Evolutionary conservation across 192 early-diverging fungal genomes (phyloP), one percentile per base, ranked within the genome.

Genomic region (Geranomyces michiganensis): DNA sequence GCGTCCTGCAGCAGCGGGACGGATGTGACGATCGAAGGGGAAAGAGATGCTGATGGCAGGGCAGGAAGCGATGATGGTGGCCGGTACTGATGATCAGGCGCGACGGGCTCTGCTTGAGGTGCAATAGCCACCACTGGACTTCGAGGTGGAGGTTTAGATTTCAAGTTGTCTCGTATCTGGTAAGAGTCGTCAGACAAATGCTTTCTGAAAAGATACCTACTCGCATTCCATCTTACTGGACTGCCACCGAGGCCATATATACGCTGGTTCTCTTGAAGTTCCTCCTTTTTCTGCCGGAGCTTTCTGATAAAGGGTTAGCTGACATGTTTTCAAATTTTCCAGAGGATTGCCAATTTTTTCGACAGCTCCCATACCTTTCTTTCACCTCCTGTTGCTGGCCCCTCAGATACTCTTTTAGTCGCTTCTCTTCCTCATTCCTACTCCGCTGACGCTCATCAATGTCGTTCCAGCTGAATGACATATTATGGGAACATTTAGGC

Each of bases 391-490:
- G 73, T 44, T 78, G 74, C 53, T 83, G 81, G 36, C 19, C 44
- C 33, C 48, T 30, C 21, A 79, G 61, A 56, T 67, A 83, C 41
- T 83, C 76, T 48, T 76, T 75, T 13, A 80, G 43, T 36, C 71
- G 73, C 30, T 62, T 49, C 21, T 80, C 81, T 36, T 58, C 61
- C 59, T 83, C 76, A 47, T 64, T 30, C 27, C 73, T 75, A 0
- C 51, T 41, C 36, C 76, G 49, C 41, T 79, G 68, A 27, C 81
- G 64, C 56, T 75, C 73, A 15, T 83, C 81, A 13, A 83, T 56
- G 21, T 67, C 70, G 56, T 71, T 74, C 81, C 81, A 83, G 61
- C 72, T 73, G 66, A 83, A 78, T 7, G 81, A 83, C 81, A 82
- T 82, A n/a, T n/a, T n/a, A n/a, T n/a, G n/a, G n/a, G n/a, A n/a